These are phyloP conservation scores for Darksidea phi DNA, from an alignment of 495 filamentous ascomycete genomes.

Conservation along the genomic window DNA sequence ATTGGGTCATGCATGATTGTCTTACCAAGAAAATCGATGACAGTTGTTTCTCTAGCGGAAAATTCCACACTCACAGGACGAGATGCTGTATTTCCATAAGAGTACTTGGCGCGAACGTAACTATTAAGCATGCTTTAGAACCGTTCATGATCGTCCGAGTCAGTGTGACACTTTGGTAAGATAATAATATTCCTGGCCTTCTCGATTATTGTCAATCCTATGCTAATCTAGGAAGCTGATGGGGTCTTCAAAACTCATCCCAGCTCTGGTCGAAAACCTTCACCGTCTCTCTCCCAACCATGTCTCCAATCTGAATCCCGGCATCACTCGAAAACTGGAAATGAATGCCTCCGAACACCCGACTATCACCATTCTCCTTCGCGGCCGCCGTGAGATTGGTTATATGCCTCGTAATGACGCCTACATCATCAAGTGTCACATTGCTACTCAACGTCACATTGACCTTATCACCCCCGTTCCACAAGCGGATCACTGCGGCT, in stretches of 20 bases:
- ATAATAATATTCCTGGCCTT: no score
- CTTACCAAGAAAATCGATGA: no score
- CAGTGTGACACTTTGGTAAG: no score
- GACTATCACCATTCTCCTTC: slow-evolving; percentile 39
- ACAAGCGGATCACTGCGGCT: slow-evolving; percentile 35
- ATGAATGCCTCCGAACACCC: slow-evolving; percentile 43
- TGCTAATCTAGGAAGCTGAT: no score
- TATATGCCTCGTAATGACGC: slow-evolving; percentile 39
- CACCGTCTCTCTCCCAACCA: slow-evolving; percentile 8
- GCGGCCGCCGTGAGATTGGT: slow-evolving; percentile 34
- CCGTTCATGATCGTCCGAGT: no score
- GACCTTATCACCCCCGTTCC: slow-evolving; percentile 25
- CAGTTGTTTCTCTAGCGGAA: no score
- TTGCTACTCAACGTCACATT: slow-evolving; percentile 38
- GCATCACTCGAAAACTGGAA: slow-evolving; percentile 37
- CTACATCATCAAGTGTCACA: slow-evolving; percentile 38
- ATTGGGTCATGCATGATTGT: no score
- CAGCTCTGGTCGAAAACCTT: slow-evolving; percentile 17
- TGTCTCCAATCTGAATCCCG: slow-evolving; percentile 32
- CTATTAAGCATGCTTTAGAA: no score
- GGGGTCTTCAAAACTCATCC: slow-evolving; percentile 6
- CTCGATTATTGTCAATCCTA: no score
- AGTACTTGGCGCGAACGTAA: no score
- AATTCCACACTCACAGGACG: no score
- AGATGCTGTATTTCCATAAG: no score